Percentiles rank a stretch among this genome's conserved stretches.
These are phyloP conservation scores for Glycyrrhiza uralensis DNA, from an alignment of 306 rosid species.

Conservation along the genomic window DNA sequence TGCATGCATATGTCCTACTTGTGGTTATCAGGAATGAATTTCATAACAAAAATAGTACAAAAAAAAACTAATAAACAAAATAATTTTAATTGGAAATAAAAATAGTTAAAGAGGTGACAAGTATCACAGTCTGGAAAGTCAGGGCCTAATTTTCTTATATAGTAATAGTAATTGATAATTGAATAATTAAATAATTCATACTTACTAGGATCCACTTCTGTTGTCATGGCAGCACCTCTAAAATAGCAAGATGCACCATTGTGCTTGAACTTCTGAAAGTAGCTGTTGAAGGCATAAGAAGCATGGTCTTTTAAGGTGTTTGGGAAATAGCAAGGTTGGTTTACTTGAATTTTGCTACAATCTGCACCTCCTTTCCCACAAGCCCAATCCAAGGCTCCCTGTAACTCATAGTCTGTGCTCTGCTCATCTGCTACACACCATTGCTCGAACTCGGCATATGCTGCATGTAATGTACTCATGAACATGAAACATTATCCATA, in stretches of 20 bases:
- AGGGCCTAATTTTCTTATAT: too few species aligned
- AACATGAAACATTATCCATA: neutral
- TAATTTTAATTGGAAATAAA: too few species aligned
- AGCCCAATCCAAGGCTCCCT: slow-evolving; percentile 76
- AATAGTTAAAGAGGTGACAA: too few species aligned
- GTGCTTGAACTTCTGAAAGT: slow-evolving; percentile 66
- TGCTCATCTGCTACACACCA: slow-evolving; percentile 92
- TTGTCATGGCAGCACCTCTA: slow-evolving; percentile 65
- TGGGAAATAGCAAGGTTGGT: slow-evolving; percentile 68
- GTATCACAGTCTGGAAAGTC: too few species aligned
- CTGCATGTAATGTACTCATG: neutral
- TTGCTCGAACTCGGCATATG: slow-evolving; percentile 51
- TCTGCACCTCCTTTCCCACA: slow-evolving; percentile 80
- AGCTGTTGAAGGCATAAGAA: slow-evolving; percentile 75
- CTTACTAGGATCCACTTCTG: slow-evolving; percentile 86
- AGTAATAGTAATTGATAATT: too few species aligned
- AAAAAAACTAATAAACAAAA: too few species aligned
- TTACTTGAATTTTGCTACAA: slow-evolving; percentile 56
- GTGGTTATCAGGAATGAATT: neutral
- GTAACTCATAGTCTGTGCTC: slow-evolving; percentile 57
- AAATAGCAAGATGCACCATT: slow-evolving; percentile 69
- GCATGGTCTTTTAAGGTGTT: slow-evolving; percentile 68
- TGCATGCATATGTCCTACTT: neutral
- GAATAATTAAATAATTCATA: too few species aligned
- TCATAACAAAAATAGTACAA: too few species aligned